Percentiles rank a stretch among this genome's conserved stretches.
These are phyloP conservation scores for Trypanosoma cruzi DNA, from an alignment of 208 protist species.

Conservation along the genomic window DNA sequence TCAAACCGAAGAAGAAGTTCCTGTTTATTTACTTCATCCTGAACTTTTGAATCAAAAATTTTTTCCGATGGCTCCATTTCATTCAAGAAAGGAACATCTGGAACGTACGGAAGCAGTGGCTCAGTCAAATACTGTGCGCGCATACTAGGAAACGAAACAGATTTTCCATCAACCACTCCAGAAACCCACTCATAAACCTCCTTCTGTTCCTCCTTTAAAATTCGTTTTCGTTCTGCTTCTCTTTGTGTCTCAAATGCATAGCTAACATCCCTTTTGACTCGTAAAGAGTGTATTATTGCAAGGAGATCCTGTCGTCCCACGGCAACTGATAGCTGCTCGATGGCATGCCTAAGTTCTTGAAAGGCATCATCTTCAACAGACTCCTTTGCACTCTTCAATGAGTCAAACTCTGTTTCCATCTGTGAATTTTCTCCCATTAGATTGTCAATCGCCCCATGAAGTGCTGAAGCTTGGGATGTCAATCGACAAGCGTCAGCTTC, in stretches of 20 bases:
- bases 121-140: slow-evolving; percentile 11
- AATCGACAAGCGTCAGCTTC: slow-evolving; percentile 40
- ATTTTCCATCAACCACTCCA: slow-evolving; percentile 11
- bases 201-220: slow-evolving; percentile 14
- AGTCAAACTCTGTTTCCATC: slow-evolving; percentile 27
- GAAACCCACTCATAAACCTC: slow-evolving; percentile 37
- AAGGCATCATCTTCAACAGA: slow-evolving; percentile 22
- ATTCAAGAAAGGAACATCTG: not conserved
- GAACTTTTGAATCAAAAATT: slow-evolving; percentile 19
- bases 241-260: slow-evolving; percentile 31
- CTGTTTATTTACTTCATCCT: slow-evolving; percentile 7
- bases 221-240: slow-evolving; percentile 13
- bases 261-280: slow-evolving; percentile 22
- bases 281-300: slow-evolving; percentile 23
- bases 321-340: slow-evolving; percentile 24
- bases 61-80: slow-evolving; percentile 8
- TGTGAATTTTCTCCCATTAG: slow-evolving; percentile 22
- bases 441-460: slow-evolving; percentile 22
- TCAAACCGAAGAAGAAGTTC: slow-evolving; percentile 20
- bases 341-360: slow-evolving; percentile 4
- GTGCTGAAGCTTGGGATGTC: slow-evolving; percentile 38
- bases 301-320: slow-evolving; percentile 28
- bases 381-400: slow-evolving; percentile 15
- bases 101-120: not conserved
- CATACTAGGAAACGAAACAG: slow-evolving; percentile 27